A percentile compares a stretch with the other conserved stretches of the same genome.
Evolutionary conservation across 768 basidiomycete species (phyloP).

Genomic region (Boletus bicolor): DNA sequence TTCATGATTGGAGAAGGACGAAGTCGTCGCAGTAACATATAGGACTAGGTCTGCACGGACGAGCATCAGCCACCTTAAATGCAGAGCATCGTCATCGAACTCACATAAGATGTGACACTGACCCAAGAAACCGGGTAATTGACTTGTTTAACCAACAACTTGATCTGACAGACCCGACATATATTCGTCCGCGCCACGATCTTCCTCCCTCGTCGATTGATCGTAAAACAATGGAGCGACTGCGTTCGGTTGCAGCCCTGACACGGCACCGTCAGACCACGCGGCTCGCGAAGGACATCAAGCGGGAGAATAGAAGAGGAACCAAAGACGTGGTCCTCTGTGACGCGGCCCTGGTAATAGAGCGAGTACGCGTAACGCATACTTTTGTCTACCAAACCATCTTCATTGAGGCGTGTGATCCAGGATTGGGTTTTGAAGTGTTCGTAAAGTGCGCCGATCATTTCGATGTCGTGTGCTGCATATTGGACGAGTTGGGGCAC

Average conservation of each 20-base stretch:
- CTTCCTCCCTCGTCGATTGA: slow-evolving; percentile 10
- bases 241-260: slow-evolving; percentile 27
- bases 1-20: background rate
- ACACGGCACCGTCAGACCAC: slow-evolving; percentile 23
- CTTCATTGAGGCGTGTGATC: slow-evolving; percentile 20
- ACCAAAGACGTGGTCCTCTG: slow-evolving; percentile 24
- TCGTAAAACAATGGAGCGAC: slow-evolving; percentile 29
- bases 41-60: slow-evolving; percentile 5
- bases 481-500: slow-evolving; percentile 36
- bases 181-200: slow-evolving; percentile 24
- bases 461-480: slow-evolving; percentile 41
- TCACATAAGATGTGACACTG: slow-evolving; percentile 13
- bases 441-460: slow-evolving; percentile 36
- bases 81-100: background rate
- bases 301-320: slow-evolving; percentile 24
- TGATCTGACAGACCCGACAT: slow-evolving; percentile 32
- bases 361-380: slow-evolving; percentile 30
- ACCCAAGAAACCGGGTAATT: slow-evolving; percentile 23
- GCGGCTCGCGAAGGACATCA: slow-evolving; percentile 27
- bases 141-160: slow-evolving; percentile 26
- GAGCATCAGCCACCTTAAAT: slow-evolving; percentile 4
- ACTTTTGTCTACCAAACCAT: slow-evolving; percentile 21
- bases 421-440: slow-evolving; percentile 29
- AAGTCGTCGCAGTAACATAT: background rate
- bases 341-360: slow-evolving; percentile 27